Percentiles rank a stretch among this genome's conserved stretches.
These are phyloP conservation scores for Leishmania mexicana DNA, from an alignment of 208 protist genomes.

Conservation along the genomic window DNA sequence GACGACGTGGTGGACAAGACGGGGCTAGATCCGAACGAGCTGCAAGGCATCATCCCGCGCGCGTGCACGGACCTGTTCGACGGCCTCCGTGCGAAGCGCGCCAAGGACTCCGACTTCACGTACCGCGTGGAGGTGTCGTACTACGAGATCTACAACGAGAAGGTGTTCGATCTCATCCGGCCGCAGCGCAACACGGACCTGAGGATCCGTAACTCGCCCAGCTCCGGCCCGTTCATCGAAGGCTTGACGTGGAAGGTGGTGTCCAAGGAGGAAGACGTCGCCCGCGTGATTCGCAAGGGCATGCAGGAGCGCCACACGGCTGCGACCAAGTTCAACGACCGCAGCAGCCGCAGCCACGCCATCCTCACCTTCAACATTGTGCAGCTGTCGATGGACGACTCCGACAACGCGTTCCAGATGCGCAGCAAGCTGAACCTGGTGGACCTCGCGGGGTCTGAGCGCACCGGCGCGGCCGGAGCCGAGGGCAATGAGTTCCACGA, in stretches of 20 bases:
- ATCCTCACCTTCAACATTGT: conserved; percentile 81
- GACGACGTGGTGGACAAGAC: conserved; percentile 52
- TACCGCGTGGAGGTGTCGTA: conserved; percentile 79
- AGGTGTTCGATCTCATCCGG: conserved; percentile 81
- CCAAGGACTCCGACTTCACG: conserved; percentile 64
- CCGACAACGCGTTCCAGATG: conserved; percentile 48
- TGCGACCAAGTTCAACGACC: conserved; percentile 87
- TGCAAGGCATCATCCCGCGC: conserved; percentile 87
- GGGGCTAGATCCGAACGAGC: conserved; percentile 56
- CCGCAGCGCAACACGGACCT: conserved; percentile 50
- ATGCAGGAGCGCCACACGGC: conserved; percentile 83
- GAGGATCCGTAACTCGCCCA: conserved; percentile 71
- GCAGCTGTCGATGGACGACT: conserved; percentile 63
- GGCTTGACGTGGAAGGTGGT: conserved; percentile 60
- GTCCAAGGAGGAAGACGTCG: conserved; percentile 64
- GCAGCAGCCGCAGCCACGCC: conserved; percentile 88
- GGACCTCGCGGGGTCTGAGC: conserved; percentile 94
- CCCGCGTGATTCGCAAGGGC: conserved; percentile 67
- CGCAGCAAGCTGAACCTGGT: conserved; percentile 92
- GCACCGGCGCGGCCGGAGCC: conserved; percentile 67
- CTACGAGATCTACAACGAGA: conserved; percentile 94
- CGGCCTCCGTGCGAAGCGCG: conserved; percentile 47
- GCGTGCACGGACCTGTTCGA: conserved; percentile 70
- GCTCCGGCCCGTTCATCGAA: conserved; percentile 79
- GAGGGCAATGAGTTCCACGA: conserved; percentile 72